These are phyloP conservation scores for Glomus cerebriforme DNA, from an alignment of 192 early-diverging fungal genomes.

Conservation along the genomic window DNA sequence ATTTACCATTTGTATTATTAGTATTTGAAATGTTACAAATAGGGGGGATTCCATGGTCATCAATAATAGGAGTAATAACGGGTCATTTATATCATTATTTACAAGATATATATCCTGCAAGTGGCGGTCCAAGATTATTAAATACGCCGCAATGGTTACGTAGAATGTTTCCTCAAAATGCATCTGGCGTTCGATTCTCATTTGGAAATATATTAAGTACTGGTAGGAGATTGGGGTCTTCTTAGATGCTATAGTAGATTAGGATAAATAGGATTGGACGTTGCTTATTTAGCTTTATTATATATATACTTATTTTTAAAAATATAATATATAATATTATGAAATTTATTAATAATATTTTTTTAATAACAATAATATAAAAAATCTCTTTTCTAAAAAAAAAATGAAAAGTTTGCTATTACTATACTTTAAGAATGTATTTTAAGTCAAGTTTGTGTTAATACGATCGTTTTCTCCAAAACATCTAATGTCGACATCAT, in stretches of 20 bases:
- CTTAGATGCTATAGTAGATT: no score
- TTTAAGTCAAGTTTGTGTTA: neutral
- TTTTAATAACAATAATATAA: neutral
- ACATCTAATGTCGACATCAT: neutral
- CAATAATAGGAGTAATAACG: conserved; percentile 67
- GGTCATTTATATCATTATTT: conserved; percentile 79
- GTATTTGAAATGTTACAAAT: conserved; percentile 53
- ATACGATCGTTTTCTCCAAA: conserved; percentile 7
- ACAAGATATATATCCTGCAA: conserved; percentile 63
- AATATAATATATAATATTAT: no score
- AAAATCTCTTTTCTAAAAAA: no score
- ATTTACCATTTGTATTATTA: conserved; percentile 76
- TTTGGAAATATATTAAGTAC: neutral
- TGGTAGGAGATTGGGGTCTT: no score
- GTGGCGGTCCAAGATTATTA: conserved; percentile 64
- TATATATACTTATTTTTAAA: no score
- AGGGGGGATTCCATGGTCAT: conserved; percentile 40
- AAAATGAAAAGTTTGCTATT: no score
- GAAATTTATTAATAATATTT: neutral
- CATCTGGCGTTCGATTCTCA: neutral
- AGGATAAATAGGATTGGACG: no score
- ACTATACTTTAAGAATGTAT: neutral
- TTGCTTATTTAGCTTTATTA: no score
- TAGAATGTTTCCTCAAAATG: conserved; percentile 41
- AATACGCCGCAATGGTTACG: conserved; percentile 67